Evolutionary conservation across 169 alveolate species (phyloP).

Genomic region (Amoebophrya sp.): DNA sequence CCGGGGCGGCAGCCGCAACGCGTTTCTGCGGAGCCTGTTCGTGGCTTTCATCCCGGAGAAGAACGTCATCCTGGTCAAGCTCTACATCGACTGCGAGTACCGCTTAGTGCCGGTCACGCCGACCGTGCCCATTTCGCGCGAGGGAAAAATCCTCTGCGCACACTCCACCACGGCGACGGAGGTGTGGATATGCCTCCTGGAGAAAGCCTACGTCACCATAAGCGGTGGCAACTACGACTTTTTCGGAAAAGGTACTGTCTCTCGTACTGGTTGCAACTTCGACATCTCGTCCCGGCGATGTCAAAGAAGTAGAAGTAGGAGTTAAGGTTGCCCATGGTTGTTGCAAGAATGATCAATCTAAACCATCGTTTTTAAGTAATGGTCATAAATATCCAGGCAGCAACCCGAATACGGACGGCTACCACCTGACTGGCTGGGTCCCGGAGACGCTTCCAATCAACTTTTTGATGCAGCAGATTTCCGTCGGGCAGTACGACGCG

Average conservation of each 20-base stretch:
- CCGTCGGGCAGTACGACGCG: neutral
- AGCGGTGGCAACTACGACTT: conserved; percentile 4
- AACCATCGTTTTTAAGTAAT: too few species aligned
- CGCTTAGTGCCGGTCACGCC: conserved; percentile 27
- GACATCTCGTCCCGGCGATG: too few species aligned
- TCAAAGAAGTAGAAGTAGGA: too few species aligned
- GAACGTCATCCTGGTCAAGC: conserved; percentile 1
- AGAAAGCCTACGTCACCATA: conserved; percentile 10
- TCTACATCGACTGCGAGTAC: conserved; percentile 23
- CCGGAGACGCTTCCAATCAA: conserved; percentile 12
- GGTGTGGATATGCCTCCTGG: neutral
- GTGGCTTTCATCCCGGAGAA: conserved; percentile 12
- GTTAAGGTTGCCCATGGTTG: too few species aligned
- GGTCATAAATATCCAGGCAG: neutral
- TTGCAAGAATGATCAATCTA: too few species aligned
- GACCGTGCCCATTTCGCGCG: neutral
- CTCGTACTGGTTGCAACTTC: too few species aligned
- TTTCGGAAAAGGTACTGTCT: neutral
- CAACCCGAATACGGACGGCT: conserved; percentile 16
- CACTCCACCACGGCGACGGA: conserved; percentile 2
- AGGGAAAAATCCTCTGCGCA: conserved; percentile 17
- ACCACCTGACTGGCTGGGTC: neutral
- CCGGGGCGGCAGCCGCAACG: neutral
- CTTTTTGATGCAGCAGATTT: neutral
- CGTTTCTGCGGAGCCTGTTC: conserved; percentile 2